Conservation (phyloP, 352 stramenopile species). For the Phytophthora boehmeriae region DNA sequence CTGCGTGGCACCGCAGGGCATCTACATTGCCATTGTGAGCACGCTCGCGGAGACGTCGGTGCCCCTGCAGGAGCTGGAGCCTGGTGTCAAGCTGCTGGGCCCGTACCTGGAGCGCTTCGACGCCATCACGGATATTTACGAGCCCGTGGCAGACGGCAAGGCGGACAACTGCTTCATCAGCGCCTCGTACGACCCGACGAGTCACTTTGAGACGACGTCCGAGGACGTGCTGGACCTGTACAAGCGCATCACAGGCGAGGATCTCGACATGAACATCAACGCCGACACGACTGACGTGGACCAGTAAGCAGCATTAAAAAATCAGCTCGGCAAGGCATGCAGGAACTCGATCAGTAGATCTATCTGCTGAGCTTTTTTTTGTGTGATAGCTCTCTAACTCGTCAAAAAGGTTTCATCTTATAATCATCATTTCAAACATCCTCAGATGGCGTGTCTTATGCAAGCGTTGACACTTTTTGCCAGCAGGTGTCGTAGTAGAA, state of each 20-base stretch:
- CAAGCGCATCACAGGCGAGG: slow-evolving; percentile 97
- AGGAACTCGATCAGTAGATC: slow-evolving; percentile 23
- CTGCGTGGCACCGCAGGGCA: slow-evolving; percentile 94
- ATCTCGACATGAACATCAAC: slow-evolving; percentile 98
- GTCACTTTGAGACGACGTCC: slow-evolving; percentile 98
- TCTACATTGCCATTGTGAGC: slow-evolving; percentile 99
- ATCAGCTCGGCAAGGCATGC: slow-evolving; percentile 5
- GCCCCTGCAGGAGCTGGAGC: slow-evolving; percentile 94
- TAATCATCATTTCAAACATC: not conserved
- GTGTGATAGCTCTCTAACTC: not conserved
- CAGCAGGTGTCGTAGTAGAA: not conserved
- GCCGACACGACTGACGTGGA: slow-evolving; percentile 95
- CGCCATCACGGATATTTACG: slow-evolving; percentile 94
- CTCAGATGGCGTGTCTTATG: slow-evolving; percentile 2
- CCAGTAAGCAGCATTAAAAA: slow-evolving; percentile 63
- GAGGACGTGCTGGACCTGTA: slow-evolving; percentile 98
- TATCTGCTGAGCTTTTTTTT: slow-evolving; percentile 18
- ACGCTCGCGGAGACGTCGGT: slow-evolving; percentile 97
- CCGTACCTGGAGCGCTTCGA: slow-evolving; percentile 98
- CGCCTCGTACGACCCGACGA: slow-evolving; percentile 91
- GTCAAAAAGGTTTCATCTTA: not conserved
- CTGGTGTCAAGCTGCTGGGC: slow-evolving; percentile 95
- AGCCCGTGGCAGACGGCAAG: slow-evolving; percentile 91
- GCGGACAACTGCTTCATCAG: slow-evolving; percentile 98
- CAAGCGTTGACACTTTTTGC: slow-evolving; percentile 16